A percentile compares a stretch with the other conserved stretches of the same genome.
Conservation (phyloP, 1,284 basidiomycete species). For the Cryptococcus maquisensis region DNA sequence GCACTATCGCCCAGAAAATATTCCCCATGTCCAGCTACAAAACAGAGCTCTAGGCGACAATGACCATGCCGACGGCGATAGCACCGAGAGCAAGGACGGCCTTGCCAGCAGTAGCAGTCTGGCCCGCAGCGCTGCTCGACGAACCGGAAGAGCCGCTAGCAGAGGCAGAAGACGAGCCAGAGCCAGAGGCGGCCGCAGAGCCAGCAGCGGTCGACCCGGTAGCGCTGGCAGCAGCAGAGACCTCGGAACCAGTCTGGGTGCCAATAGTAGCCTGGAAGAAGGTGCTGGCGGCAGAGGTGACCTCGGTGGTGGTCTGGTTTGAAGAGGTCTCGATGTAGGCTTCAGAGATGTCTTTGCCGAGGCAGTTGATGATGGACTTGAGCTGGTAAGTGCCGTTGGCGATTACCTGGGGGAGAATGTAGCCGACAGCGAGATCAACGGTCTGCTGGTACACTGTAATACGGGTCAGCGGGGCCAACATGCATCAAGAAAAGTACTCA, state of each 20-base stretch:
- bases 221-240: constrained; percentile 13
- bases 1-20: too few relatives aligned
- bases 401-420: constrained; percentile 67
- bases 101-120: not conserved
- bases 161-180: constrained; percentile 6
- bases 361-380: constrained; percentile 61
- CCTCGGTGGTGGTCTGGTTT: constrained; percentile 37
- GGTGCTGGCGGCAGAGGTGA: constrained; percentile 28
- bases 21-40: too few relatives aligned
- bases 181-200: constrained; percentile 9
- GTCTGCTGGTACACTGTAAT: constrained; percentile 64
- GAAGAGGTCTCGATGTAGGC: constrained; percentile 49
- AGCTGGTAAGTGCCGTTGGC: constrained; percentile 56
- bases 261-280: constrained; percentile 38
- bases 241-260: constrained; percentile 26
- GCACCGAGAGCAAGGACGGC: not conserved
- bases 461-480: not conserved
- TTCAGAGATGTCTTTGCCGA: constrained; percentile 53
- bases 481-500: not conserved
- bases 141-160: not conserved
- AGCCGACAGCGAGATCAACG: constrained; percentile 82
- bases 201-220: constrained; percentile 10
- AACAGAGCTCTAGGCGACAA: not conserved
- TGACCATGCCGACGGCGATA: constrained; percentile 4
- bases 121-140: not conserved